These are phyloP conservation scores for Triticum urartu DNA, from an alignment of 176 grass and related monocot species.

Conservation along the genomic window DNA sequence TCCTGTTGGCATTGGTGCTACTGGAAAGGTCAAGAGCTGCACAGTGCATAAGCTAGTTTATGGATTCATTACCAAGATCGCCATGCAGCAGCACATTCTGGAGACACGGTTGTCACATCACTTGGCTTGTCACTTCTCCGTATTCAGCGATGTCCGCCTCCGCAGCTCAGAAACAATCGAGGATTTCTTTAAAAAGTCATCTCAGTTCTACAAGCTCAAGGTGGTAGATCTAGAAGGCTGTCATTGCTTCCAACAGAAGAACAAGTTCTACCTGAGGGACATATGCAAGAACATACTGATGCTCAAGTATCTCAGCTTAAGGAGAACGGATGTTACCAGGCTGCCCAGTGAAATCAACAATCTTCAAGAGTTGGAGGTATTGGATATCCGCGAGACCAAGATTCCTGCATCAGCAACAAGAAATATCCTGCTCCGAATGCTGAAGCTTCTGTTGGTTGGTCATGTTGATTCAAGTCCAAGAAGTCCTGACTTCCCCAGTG, in stretches of 20 bases:
- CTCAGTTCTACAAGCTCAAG: background rate
- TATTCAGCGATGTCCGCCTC: conserved; percentile 13
- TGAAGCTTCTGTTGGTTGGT: conserved; percentile 31
- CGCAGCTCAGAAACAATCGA: background rate
- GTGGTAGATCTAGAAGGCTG: conserved; percentile 24
- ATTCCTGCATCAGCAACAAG: background rate
- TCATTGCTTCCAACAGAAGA: fast-evolving
- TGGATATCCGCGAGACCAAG: conserved; percentile 23
- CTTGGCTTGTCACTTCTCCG: conserved; percentile 23
- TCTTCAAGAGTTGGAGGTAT: conserved; percentile 19
- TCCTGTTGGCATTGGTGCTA: background rate
- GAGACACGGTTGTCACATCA: background rate
- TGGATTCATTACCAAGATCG: conserved; percentile 7
- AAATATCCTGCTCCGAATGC: background rate
- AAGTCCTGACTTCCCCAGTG: too few species aligned
- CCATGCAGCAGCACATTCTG: background rate
- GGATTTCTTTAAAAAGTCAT: background rate
- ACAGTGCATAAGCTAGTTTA: background rate
- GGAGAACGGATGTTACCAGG: background rate
- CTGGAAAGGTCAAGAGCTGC: conserved; percentile 17
- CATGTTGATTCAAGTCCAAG: background rate
- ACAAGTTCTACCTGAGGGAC: background rate
- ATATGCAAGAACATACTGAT: background rate
- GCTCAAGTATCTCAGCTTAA: conserved; percentile 26
- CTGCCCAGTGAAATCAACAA: conserved; percentile 16